Evolutionary conservation across 176 grass and related monocot genomes (phyloP).

Genomic region (Rhynchospora pubera): DNA sequence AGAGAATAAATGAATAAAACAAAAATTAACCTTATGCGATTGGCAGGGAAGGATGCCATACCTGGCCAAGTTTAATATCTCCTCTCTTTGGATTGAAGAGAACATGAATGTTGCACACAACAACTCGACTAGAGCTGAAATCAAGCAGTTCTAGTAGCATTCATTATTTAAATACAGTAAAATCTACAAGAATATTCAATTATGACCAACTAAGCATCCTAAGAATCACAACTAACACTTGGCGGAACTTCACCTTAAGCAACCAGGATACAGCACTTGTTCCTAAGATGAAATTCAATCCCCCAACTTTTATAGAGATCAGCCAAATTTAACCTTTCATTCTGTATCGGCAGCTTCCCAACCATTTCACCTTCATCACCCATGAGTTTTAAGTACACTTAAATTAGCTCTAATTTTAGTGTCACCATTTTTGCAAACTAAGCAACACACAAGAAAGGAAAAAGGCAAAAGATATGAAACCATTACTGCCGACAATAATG

Average conservation of each 20-base stretch:
- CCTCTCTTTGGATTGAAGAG: slow-evolving; percentile 98
- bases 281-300: slow-evolving; percentile 11
- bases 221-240: neutral
- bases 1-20: neutral
- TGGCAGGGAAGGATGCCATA: slow-evolving; percentile 11
- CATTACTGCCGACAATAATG: neutral
- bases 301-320: neutral
- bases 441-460: slow-evolving; percentile 6
- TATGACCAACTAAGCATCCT: neutral
- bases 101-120: slow-evolving; percentile 87
- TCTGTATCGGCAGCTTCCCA: neutral
- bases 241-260: neutral
- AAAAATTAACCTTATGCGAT: neutral
- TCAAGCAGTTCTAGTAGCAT: neutral
- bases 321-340: neutral
- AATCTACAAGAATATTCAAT: neutral
- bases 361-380: neutral
- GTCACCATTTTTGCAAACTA: neutral
- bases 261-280: slow-evolving; percentile 19
- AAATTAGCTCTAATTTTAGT: neutral
- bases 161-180: neutral
- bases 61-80: slow-evolving; percentile 93
- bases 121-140: slow-evolving; percentile 46
- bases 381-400: neutral
- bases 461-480: neutral